phyloP scores from a whole-genome alignment of 805 yeast species.

The Kuraishia capsulata region DNA sequence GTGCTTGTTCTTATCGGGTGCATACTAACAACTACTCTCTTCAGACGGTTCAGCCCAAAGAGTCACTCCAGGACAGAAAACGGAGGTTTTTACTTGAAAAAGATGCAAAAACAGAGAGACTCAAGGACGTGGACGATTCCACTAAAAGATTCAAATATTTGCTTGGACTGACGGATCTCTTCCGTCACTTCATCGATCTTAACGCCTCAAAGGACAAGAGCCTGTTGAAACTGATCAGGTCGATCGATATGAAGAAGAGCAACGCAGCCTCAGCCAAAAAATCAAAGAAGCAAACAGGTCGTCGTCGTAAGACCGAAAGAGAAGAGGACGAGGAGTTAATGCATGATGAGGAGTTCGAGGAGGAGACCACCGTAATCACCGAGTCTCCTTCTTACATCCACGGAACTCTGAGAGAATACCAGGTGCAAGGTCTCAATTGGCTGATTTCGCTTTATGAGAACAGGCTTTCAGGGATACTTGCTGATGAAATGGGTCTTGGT shows the following conservation, averaged over 20 bases:
- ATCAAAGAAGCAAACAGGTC: conserved; percentile 17
- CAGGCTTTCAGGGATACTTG: conserved; percentile 65
- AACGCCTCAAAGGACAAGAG: conserved; percentile 72
- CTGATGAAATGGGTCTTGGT: conserved; percentile 85
- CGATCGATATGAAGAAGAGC: conserved; percentile 41
- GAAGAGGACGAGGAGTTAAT: conserved; percentile 93
- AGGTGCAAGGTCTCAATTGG: conserved; percentile 79
- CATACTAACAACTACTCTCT: too few relatives aligned
- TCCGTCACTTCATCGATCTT: conserved; percentile 79
- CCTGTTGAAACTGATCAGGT: conserved; percentile 51
- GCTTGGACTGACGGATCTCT: conserved; percentile 74
- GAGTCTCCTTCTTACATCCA: conserved; percentile 75
- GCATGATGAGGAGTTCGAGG: conserved; percentile 67
- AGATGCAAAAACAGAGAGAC: conserved; percentile 51
- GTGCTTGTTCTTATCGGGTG: too few relatives aligned
- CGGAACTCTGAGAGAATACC: conserved; percentile 75
- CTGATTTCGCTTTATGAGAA: conserved; percentile 58
- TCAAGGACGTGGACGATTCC: conserved; percentile 54
- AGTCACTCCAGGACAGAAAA: conserved; percentile 30
- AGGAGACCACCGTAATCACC: conserved; percentile 62
- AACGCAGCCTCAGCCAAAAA: conserved; percentile 18
- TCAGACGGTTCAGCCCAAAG: too few relatives aligned
- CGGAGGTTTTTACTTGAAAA: conserved; percentile 37
- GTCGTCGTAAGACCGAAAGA: conserved; percentile 84
- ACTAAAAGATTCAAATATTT: conserved; percentile 74